A percentile compares a stretch with the other conserved stretches of the same genome.
These are phyloP conservation scores for Cyberlindnera americana DNA, from an alignment of 805 yeast genomes.

Conservation along the genomic window DNA sequence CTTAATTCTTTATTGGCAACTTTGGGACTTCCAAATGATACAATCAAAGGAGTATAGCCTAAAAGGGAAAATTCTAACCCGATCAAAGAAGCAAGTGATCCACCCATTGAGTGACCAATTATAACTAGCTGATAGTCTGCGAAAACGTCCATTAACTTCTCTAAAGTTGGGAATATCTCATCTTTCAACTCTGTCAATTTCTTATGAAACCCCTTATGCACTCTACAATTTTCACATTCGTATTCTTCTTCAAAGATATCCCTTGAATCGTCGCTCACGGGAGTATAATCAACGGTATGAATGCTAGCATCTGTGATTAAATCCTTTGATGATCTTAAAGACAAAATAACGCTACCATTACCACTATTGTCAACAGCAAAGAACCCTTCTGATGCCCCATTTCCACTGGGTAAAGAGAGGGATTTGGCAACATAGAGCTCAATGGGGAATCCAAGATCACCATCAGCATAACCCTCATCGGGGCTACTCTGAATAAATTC, in stretches of 20 bases:
- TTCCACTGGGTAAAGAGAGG: background rate
- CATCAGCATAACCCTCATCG: background rate
- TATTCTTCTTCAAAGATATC: slow-evolving; percentile 1
- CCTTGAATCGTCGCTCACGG: slow-evolving; percentile 18
- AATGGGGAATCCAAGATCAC: background rate
- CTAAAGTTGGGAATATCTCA: slow-evolving; percentile 23
- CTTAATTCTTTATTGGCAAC: slow-evolving; percentile 53
- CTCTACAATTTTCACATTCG: slow-evolving; percentile 47
- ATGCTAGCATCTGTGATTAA: slow-evolving; percentile 57
- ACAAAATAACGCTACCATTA: slow-evolving; percentile 43
- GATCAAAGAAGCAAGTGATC: slow-evolving; percentile 59
- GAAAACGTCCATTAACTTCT: slow-evolving; percentile 33
- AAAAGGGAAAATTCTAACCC: slow-evolving; percentile 58
- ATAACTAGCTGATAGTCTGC: slow-evolving; percentile 51
- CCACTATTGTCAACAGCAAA: slow-evolving; percentile 46
- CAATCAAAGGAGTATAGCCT: slow-evolving; percentile 53
- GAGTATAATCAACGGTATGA: slow-evolving; percentile 20
- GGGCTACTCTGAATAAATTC: slow-evolving; percentile 14
- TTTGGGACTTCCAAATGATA: slow-evolving; percentile 67
- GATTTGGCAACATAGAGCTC: slow-evolving; percentile 13
- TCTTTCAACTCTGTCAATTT: slow-evolving; percentile 32
- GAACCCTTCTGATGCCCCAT: slow-evolving; percentile 36
- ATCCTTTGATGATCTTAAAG: slow-evolving; percentile 55
- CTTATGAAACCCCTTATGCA: slow-evolving; percentile 61
- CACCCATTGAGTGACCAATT: slow-evolving; percentile 77